These are phyloP conservation scores for Usnea hakonensis DNA, from an alignment of 495 filamentous ascomycete genomes.

Conservation along the genomic window DNA sequence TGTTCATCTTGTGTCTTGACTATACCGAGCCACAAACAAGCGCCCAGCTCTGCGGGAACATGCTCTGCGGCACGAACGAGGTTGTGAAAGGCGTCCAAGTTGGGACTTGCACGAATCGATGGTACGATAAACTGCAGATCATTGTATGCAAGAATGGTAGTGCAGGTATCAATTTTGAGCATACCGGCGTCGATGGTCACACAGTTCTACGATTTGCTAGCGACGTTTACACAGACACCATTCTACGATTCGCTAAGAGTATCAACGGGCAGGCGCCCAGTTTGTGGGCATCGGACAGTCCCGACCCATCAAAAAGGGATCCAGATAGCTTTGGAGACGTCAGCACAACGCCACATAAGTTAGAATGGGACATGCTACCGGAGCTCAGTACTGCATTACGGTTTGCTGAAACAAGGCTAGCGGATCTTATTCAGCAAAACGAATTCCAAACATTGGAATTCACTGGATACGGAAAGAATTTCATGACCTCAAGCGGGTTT, in stretches of 20 bases:
- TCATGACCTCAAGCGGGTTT: slow-evolving; percentile 93
- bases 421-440: slow-evolving; percentile 92
- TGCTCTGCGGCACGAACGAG: slow-evolving; percentile 92
- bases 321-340: slow-evolving; percentile 92
- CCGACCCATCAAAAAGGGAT: slow-evolving; percentile 90
- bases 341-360: slow-evolving; percentile 85
- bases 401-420: slow-evolving; percentile 90
- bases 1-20: slow-evolving; percentile 89
- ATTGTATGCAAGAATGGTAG: slow-evolving; percentile 98
- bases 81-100: slow-evolving; percentile 91
- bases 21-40: slow-evolving; percentile 75
- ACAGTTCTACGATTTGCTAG: slow-evolving; percentile 94
- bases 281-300: slow-evolving; percentile 83
- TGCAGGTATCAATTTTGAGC: slow-evolving; percentile 98
- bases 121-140: slow-evolving; percentile 99
- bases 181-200: slow-evolving; percentile 96
- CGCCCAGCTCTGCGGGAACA: slow-evolving; percentile 85
- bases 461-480: slow-evolving; percentile 84
- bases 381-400: slow-evolving; percentile 86
- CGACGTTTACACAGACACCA: slow-evolving; percentile 96
- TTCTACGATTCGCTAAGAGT: slow-evolving; percentile 87
- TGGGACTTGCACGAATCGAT: slow-evolving; percentile 94
- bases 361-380: slow-evolving; percentile 96
- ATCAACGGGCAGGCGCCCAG: slow-evolving; percentile 93
- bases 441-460: slow-evolving; percentile 94